A percentile compares a stretch with the other conserved stretches of the same genome.
phyloP scores from a whole-genome alignment of 805 yeast genomes.

The Blastobotrys attinorum region DNA sequence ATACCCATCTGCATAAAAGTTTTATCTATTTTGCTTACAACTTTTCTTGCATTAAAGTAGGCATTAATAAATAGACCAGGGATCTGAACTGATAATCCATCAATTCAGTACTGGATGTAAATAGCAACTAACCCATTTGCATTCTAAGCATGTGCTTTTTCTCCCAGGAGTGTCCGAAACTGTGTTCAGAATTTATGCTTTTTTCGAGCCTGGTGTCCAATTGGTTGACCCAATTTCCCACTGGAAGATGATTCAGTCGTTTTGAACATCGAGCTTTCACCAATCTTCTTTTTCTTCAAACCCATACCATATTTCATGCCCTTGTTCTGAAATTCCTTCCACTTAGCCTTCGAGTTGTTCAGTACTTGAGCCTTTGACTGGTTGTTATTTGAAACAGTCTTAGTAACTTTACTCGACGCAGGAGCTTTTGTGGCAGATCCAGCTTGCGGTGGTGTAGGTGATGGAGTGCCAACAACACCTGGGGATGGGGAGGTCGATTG shows the following conservation, averaged over 20 bases:
- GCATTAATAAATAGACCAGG: too few species aligned
- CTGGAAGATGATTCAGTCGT: constrained; percentile 3
- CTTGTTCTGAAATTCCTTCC: constrained; percentile 23
- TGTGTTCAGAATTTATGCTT: too few species aligned
- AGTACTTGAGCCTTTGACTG: constrained; percentile 14
- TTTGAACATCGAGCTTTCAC: constrained; percentile 19
- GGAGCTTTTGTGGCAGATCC: background rate
- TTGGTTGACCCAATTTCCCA: too few species aligned
- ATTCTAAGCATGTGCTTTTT: too few species aligned
- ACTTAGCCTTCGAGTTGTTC: constrained; percentile 19
- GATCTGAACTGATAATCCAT: too few species aligned
- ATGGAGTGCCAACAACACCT: background rate
- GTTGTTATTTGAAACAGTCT: constrained; percentile 1
- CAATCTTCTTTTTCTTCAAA: constrained; percentile 13
- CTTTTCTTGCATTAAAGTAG: too few species aligned
- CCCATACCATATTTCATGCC: constrained; percentile 6
- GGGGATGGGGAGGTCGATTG: background rate
- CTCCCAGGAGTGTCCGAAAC: too few species aligned
- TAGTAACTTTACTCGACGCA: background rate
- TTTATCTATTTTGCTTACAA: too few species aligned
- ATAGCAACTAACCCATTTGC: too few species aligned
- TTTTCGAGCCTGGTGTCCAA: too few species aligned
- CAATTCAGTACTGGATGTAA: too few species aligned
- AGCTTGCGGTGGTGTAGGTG: background rate
- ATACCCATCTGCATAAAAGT: too few species aligned